Evolutionary conservation across 208 protist species (phyloP), one percentile per base, ranked within the genome.

Genomic region (Vickermania spadyakhi): DNA sequence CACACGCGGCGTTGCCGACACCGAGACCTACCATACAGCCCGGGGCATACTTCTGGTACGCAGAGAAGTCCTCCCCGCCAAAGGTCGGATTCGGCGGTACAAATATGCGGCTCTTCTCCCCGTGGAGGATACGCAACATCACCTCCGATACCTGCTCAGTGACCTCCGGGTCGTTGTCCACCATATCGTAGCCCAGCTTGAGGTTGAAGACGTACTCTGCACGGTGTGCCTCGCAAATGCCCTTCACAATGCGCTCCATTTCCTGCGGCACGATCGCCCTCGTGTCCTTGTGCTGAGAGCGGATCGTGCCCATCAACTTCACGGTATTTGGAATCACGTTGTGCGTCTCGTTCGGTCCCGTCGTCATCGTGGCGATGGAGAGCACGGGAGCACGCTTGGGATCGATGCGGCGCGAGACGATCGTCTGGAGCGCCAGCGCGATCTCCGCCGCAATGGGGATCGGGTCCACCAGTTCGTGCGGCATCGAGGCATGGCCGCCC

Each of bases 311-410:
- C 11, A 78, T 78, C 63, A 89, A 60, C 42, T 84, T 78, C 7
- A 81, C 78, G 11, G 60, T 73, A 54, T 83, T 70, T 18, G 82
- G 82, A 26, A 89, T 89, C 51, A 89, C 82, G 57, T 89, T 89
- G 59, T 89, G 84, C 64, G 72, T 81, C 21, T 55, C 51, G 4
- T 77, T 77, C 28, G 67, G 70, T 1, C 82, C 82, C 49, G 69
- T 76, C 11, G 73, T 64, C 58, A 89, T 79, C 2, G 75, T 83
- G 0, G 82, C 75, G 45, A 89, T 72, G 52, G 75, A 83, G 31
- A 89, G 62, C 31, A 89, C 82, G 0, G 82, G 82, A 2, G 82
- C 64, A 50, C 62, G 68, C 31, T 79, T 70, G 22, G 82, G 75
- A 36, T 76, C 75, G 50, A 86, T 77, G 55, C 78, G 77, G 25